phyloP scores from a whole-genome alignment of 495 filamentous ascomycete species.

The Gamarada debralockiae region DNA sequence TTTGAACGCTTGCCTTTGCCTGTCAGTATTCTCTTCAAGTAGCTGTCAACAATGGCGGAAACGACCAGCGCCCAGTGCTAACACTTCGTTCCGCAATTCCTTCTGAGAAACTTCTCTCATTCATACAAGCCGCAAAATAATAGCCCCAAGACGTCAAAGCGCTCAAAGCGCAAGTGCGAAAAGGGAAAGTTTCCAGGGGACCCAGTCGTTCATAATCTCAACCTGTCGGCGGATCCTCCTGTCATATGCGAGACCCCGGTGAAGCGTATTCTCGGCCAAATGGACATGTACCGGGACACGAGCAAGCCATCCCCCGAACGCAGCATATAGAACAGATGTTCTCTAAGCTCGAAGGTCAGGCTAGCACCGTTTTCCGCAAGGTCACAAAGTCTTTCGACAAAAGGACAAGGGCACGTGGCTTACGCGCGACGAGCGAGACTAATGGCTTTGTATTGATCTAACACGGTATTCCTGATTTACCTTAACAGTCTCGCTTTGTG shows the following conservation, averaged over 20 bases:
- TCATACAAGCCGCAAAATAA: neutral
- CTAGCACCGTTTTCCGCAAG: constrained; percentile 1
- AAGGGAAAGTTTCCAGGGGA: neutral
- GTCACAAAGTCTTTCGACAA: constrained; percentile 11
- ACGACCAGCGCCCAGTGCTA: no score
- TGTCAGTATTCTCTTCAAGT: no score
- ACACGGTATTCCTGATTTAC: no score
- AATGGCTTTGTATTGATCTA: no score
- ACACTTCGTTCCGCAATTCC: constrained; percentile 18
- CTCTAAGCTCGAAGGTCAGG: constrained; percentile 11
- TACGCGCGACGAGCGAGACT: constrained; percentile 35
- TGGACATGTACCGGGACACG: constrained; percentile 17
- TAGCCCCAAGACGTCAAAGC: neutral
- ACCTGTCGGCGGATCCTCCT: constrained; percentile 1
- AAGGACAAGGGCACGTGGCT: constrained; percentile 28
- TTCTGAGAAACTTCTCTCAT: constrained; percentile 15
- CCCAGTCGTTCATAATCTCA: constrained; percentile 5
- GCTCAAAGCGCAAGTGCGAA: neutral
- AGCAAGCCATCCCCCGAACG: neutral
- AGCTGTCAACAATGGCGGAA: no score
- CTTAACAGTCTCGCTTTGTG: no score
- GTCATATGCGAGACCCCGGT: constrained; percentile 9
- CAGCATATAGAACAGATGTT: constrained; percentile 11
- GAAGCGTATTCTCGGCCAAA: constrained; percentile 8
- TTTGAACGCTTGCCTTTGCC: no score